Base-by-base conservation (phyloP, 139 green algal genomes). In the Picochlorum sp. region DNA sequence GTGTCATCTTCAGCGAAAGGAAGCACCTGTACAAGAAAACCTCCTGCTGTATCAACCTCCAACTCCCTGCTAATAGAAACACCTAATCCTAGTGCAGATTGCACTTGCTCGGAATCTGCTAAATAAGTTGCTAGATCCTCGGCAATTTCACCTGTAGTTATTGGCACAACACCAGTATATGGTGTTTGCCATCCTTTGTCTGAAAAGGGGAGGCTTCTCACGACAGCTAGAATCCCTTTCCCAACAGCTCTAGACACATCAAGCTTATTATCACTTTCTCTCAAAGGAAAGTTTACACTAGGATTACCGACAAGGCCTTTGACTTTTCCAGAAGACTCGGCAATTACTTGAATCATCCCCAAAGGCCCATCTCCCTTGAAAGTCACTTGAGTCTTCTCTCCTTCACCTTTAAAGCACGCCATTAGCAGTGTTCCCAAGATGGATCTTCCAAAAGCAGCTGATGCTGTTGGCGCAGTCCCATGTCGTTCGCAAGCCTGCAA, bases 71-170 rank as follows among this genome's bases (percentile, higher is more conserved):
- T 68, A 31, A 96, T 75, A 8, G 66, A 75, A 24, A 96, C 87
- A 1, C 88, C 89, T 50, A 94, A 69, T 0, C 58, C 86, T n/a
- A 96, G 59, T 1, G 88, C 89, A n/a, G 52, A 77, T 68, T 94
- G 88, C 16, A 63, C 79, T 67, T 90, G 82, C 66, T 90, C 83
- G 29, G 29, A 68, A 13, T 87, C 76, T 3, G 50, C 77, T 63
- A 97, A 61, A 72, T 97, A 97, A 30, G 66, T 70, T 0, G 89
- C 84, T 18, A 97, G 62, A 76, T 97, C 89, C 58, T 95, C 88
- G 2, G 80, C 89, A 10, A 96, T 61, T 69, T 93, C 86, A 53
- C 79, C 75, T 22, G 35, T 65, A 12, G 25, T 22, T 44, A 95
- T 87, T 12, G 69, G 67, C 30, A 86, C 70, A 58, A 80, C 80